Conservation (phyloP, 1,284 basidiomycete species). For the Irpex sp. region DNA sequence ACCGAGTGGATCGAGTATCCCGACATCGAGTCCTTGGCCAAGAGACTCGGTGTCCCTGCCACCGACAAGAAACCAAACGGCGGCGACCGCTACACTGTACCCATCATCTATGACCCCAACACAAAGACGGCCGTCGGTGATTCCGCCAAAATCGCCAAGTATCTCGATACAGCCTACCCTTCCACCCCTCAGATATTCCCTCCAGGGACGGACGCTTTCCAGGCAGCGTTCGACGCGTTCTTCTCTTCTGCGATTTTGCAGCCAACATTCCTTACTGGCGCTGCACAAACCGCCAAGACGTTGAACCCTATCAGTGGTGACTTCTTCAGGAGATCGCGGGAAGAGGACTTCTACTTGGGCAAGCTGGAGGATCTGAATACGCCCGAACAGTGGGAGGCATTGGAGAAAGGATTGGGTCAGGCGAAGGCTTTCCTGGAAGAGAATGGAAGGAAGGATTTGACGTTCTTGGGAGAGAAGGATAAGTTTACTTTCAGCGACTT, state of each 20-base stretch:
- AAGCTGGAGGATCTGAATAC: constrained; percentile 33
- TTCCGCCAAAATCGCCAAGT: constrained; percentile 29
- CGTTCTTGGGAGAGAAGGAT: constrained; percentile 20
- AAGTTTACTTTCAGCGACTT: constrained; percentile 35
- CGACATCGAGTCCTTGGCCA: constrained; percentile 28
- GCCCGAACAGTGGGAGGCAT: constrained; percentile 29
- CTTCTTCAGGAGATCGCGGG: constrained; percentile 36
- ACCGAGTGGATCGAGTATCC: constrained; percentile 36
- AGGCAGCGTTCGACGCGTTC: constrained; percentile 27
- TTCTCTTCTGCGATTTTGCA: constrained; percentile 8
- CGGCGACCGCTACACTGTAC: constrained; percentile 29
- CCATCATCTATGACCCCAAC: constrained; percentile 27
- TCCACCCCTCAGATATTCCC: constrained; percentile 23
- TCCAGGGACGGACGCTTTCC: constrained; percentile 24
- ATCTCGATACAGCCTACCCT: constrained; percentile 33
- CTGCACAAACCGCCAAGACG: constrained; percentile 21
- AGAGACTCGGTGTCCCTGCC: constrained; percentile 25
- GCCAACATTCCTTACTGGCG: constrained; percentile 11
- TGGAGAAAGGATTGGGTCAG: constrained; percentile 26
- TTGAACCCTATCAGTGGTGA: constrained; percentile 30
- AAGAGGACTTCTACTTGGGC: constrained; percentile 28
- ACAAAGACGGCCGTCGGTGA: constrained; percentile 27
- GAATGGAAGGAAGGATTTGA: constrained; percentile 22
- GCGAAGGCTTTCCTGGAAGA: constrained; percentile 30
- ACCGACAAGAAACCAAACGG: constrained; percentile 21